These are phyloP conservation scores for Aspergillus sp. DNA, from an alignment of 2,329 filamentous ascomycete species.

Conservation along the genomic window DNA sequence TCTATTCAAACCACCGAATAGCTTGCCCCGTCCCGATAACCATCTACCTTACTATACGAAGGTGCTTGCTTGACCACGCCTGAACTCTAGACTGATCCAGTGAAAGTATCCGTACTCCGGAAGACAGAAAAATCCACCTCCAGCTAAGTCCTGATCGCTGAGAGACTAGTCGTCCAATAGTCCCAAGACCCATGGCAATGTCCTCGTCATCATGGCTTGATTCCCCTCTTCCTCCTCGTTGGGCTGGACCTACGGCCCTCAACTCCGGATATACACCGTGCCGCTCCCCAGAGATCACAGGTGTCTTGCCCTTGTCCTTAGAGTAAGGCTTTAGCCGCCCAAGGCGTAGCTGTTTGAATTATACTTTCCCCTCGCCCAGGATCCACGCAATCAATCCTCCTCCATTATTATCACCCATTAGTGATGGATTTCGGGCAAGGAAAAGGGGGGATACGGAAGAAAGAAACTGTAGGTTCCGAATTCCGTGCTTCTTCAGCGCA, in stretches of 20 bases:
- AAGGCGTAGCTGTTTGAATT: neutral
- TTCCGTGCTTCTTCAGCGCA: no score
- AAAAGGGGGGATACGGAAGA: neutral
- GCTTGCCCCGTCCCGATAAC: no score
- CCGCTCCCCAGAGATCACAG: neutral
- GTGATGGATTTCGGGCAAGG: neutral
- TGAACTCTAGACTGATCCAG: no score
- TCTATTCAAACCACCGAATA: no score
- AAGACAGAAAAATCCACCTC: no score
- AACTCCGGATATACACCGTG: neutral
- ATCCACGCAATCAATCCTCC: neutral
- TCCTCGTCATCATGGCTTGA: neutral
- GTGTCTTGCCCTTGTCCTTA: neutral
- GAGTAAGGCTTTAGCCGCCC: neutral
- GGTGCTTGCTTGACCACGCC: no score
- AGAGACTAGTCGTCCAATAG: neutral
- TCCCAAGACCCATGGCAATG: neutral
- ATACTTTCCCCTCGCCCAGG: neutral
- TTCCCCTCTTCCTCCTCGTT: neutral
- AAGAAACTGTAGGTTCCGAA: no score
- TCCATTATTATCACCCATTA: neutral
- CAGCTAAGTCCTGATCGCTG: no score
- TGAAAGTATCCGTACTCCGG: no score
- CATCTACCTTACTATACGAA: no score
- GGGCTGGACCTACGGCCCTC: neutral